These are phyloP conservation scores for Skeletonema menzelii DNA, from an alignment of 108 stramenopile species.

Conservation along the genomic window DNA sequence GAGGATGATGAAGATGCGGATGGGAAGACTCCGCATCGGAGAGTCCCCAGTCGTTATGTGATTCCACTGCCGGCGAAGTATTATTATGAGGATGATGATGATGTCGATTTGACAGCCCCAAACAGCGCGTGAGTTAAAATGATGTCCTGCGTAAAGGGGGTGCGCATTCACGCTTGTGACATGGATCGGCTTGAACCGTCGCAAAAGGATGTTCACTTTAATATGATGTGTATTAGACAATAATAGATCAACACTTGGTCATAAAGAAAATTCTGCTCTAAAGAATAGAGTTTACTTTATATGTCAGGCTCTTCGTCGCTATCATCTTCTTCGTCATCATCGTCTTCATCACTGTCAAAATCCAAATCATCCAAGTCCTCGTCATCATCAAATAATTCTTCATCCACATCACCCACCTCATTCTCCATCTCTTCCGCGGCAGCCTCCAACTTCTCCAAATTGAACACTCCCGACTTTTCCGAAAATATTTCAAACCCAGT, in stretches of 20 bases:
- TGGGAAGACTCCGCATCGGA: slow-evolving; percentile 90
- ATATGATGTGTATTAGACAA: neutral
- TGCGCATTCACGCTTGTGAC: too few relatives aligned
- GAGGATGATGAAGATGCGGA: slow-evolving; percentile 95
- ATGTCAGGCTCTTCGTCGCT: slow-evolving; percentile 63
- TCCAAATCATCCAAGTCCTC: slow-evolving; percentile 86
- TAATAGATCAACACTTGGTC: neutral
- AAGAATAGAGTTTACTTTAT: slow-evolving; percentile 17
- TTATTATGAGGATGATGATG: slow-evolving; percentile 88
- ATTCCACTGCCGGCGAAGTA: slow-evolving; percentile 83
- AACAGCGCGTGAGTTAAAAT: slow-evolving; percentile 7
- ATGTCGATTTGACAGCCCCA: slow-evolving; percentile 76
- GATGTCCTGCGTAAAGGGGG: neutral
- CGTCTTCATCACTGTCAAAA: slow-evolving; percentile 53
- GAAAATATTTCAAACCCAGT: slow-evolving; percentile 80
- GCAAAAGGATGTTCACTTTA: neutral
- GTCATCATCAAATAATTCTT: slow-evolving; percentile 78
- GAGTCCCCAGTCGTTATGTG: slow-evolving; percentile 93
- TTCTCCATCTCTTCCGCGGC: slow-evolving; percentile 73
- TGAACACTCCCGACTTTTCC: slow-evolving; percentile 63
- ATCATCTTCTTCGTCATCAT: slow-evolving; percentile 68
- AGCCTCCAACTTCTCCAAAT: slow-evolving; percentile 80
- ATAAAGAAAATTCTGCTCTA: neutral
- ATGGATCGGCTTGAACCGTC: too few relatives aligned
- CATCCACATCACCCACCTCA: slow-evolving; percentile 64